A percentile compares a stretch with the other conserved stretches of the same genome.
These are phyloP conservation scores for Podila minutissima DNA, from an alignment of 192 early-diverging fungal species.

Conservation along the genomic window DNA sequence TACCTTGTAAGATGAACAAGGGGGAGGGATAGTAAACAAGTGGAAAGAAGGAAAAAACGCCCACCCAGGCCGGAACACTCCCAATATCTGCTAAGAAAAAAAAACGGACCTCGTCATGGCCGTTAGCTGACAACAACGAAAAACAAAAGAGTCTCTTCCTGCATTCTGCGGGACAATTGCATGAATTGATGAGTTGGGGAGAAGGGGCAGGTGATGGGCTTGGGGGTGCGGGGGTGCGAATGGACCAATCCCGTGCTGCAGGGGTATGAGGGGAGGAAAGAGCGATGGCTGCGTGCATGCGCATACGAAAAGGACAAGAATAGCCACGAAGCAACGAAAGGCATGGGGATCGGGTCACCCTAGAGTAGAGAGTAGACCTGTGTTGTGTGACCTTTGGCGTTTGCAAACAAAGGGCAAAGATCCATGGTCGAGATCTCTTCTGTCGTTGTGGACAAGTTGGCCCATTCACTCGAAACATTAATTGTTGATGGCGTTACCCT, in stretches of 20 bases:
- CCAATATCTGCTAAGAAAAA: no score
- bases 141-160: neutral
- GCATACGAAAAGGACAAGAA: no score
- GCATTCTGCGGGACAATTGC: neutral
- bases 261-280: neutral
- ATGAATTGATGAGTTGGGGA: constrained; percentile 5
- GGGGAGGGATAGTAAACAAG: neutral
- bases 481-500: no score
- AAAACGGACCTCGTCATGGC: no score
- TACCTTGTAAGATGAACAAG: no score
- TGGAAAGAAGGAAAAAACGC: no score
- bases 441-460: no score
- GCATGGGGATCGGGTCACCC: neutral
- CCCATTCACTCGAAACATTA: no score
- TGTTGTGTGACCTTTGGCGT: neutral
- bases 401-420: neutral
- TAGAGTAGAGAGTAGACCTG: neutral
- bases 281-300: no score
- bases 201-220: neutral
- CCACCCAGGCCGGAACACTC: no score
- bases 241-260: neutral
- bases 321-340: neutral
- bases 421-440: no score
- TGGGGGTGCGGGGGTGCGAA: neutral
- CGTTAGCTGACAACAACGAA: no score